Evolutionary conservation across 202 grass and related monocot species (phyloP).

Genomic region (Saccharum hybrid): DNA sequence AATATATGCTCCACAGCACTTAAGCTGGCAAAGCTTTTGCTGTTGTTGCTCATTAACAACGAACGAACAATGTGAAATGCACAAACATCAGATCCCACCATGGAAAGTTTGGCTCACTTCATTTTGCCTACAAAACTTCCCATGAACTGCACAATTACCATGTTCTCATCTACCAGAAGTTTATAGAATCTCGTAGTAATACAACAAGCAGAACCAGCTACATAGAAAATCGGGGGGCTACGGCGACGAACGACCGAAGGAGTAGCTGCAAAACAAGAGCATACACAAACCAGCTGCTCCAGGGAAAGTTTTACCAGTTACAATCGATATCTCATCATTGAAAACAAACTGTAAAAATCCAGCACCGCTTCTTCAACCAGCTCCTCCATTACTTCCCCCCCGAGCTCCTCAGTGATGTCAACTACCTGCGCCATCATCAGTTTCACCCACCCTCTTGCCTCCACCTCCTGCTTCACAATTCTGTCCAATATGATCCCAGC

Average conservation of each 20-base stretch:
- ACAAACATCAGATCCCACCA: neutral
- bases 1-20: neutral
- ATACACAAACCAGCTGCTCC: neutral
- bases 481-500: constrained; percentile 51
- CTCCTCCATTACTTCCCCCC: constrained; percentile 57
- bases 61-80: neutral
- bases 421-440: constrained; percentile 53
- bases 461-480: constrained; percentile 65
- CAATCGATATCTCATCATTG: neutral
- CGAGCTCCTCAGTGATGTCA: constrained; percentile 64
- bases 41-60: neutral
- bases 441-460: constrained; percentile 59
- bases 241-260: constrained; percentile 5
- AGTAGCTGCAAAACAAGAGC: constrained; percentile 5
- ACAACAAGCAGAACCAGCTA: constrained; percentile 3
- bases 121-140: constrained; percentile 20
- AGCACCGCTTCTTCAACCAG: constrained; percentile 67
- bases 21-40: neutral
- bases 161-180: neutral
- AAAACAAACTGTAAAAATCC: constrained; percentile 51
- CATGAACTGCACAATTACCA: constrained; percentile 22
- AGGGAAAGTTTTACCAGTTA: neutral
- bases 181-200: neutral
- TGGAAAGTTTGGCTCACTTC: neutral
- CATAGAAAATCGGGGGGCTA: neutral